Percentiles rank a stretch among this genome's conserved stretches.
Conservation (phyloP, 345 rosid species). For the Euphorbia peplus region DNA sequence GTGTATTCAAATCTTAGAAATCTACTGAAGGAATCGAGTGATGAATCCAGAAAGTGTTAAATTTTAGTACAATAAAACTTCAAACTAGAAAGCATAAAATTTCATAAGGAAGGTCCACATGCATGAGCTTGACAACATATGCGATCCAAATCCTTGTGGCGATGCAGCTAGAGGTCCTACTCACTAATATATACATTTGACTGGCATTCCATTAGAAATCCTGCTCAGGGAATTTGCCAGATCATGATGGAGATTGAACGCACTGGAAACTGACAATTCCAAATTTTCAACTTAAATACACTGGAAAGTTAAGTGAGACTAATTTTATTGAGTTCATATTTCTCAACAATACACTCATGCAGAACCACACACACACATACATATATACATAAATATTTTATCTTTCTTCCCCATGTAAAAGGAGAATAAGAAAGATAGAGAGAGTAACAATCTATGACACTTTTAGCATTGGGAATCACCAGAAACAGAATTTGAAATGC, state of each 20-base stretch:
- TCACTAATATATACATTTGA: background rate
- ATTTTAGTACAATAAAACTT: background rate
- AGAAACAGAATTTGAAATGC: background rate
- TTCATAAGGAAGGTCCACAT: background rate
- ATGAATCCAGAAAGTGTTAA: background rate
- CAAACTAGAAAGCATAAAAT: background rate
- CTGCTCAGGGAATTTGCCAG: too few relatives aligned
- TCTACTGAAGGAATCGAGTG: background rate
- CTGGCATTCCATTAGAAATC: too few relatives aligned
- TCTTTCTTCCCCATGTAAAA: background rate
- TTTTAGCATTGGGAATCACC: background rate
- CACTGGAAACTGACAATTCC: too few relatives aligned
- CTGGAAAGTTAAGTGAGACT: background rate
- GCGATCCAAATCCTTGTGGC: background rate
- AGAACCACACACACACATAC: background rate
- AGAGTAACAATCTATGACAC: background rate
- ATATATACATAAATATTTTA: background rate
- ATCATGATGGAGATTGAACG: too few relatives aligned
- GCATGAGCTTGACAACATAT: background rate
- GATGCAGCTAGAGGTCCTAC: background rate
- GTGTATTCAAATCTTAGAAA: constrained; percentile 13
- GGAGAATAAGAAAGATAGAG: too few relatives aligned
- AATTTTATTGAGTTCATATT: background rate
- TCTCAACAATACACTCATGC: background rate
- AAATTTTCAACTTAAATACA: background rate